Evolutionary conservation across 2,329 filamentous ascomycete genomes (phyloP), one percentile per base, ranked within the genome.

Genomic region (Fusarium abutilonis): DNA sequence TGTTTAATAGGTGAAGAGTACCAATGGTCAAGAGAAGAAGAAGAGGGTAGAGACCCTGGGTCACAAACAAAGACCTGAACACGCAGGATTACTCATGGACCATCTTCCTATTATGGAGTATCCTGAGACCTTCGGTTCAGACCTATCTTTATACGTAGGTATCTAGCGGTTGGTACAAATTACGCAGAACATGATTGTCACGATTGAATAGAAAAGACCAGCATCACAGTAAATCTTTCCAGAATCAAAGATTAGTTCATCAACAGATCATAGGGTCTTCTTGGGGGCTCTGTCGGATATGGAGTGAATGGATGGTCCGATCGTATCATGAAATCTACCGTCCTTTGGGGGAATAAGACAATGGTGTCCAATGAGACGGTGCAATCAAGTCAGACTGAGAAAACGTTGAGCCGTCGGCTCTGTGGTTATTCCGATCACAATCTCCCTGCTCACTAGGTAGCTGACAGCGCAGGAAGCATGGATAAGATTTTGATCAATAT

Each of bases 271-370:
- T 19, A 15, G 36, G 34, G 19, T 38, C 31, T 26, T 23, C 21
- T 21, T 56, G 9, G 43, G 45, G 38, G 39, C 35, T 52, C 42
- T 46, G 60, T 57, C 61, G 47, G 61, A 47, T 49, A 58, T 58
- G 50, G 28, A 41, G 34, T 32, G 10, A 11, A 32, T 32, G 31
- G 13, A 21, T 62, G 47, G 61, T 51, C 61, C 61, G 61, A 63
- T 64, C 56, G 52, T 54, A 63, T 54, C 61, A 63, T 64, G 52
- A 64, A 56, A 57, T 64, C 52, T 64, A 46, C 42, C 38, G 9
- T 36, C 26, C 34, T 36, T 56, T 42, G 38, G 15, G 32, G 31
- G 41, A 48, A 50, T 31, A 40, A 46, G 53, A 53, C 36, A 9
- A 43, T 45, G 40, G 29, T 15, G 40, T 36, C 61, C 61, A 64